phyloP scores from a whole-genome alignment of 2,329 filamentous ascomycete species.

The Neonectria magnoliae region DNA sequence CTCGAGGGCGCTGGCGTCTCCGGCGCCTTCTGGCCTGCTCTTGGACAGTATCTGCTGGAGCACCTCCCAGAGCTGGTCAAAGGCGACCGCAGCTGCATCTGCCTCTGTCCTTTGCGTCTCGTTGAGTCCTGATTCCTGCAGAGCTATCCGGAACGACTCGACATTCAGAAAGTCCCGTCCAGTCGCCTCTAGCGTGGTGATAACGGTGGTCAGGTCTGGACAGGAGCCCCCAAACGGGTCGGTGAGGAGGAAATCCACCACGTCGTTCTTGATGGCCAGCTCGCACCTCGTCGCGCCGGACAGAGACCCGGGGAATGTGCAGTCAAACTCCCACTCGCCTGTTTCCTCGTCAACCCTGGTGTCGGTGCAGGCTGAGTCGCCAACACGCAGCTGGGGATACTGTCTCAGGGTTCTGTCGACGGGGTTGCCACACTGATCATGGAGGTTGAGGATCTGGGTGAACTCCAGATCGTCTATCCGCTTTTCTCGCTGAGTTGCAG shows the following conservation, averaged over 20 bases:
- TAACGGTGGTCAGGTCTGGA: conserved; percentile 47
- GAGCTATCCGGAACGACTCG: conserved; percentile 39
- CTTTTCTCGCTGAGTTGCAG: conserved; percentile 33
- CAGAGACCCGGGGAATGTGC: conserved; percentile 47
- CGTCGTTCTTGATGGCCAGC: conserved; percentile 44
- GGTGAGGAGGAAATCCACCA: conserved; percentile 47
- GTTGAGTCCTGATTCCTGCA: conserved; percentile 40
- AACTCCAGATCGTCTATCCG: conserved; percentile 44
- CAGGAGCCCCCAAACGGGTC: conserved; percentile 51
- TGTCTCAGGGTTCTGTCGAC: conserved; percentile 40
- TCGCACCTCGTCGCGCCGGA: conserved; percentile 46
- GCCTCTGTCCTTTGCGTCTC: conserved; percentile 33
- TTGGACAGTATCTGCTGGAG: conserved; percentile 47
- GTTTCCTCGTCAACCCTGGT: conserved; percentile 40
- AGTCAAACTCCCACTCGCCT: conserved; percentile 50
- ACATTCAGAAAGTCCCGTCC: conserved; percentile 44
- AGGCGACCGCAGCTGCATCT: conserved; percentile 41
- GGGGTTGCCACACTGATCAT: conserved; percentile 48
- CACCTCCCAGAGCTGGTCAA: conserved; percentile 44
- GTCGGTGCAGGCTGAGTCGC: conserved; percentile 45
- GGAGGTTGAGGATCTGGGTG: conserved; percentile 45
- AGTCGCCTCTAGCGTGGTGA: conserved; percentile 45
- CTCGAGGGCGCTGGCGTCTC: conserved; percentile 41
- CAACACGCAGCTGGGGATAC: conserved; percentile 47
- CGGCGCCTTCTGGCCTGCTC: conserved; percentile 19